A percentile compares a stretch with the other conserved stretches of the same genome.
Conservation (phyloP, 768 basidiomycete species). For the Gloeopeniophorella convolvens region DNA sequence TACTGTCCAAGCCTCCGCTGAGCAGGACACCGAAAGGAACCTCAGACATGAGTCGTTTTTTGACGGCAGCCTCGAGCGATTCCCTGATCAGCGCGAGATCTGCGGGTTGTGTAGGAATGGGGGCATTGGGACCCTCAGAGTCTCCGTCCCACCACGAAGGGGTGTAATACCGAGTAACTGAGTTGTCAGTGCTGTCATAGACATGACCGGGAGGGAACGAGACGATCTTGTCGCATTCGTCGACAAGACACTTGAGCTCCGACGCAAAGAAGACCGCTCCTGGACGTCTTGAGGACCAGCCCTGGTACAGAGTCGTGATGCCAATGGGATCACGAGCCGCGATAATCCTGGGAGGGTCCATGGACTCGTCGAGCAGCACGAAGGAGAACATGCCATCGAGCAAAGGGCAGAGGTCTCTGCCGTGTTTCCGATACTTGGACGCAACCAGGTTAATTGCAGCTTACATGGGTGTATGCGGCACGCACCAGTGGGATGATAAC, state of each 20-base stretch:
- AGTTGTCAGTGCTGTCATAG: slow-evolving; percentile 78
- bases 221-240: slow-evolving; percentile 92
- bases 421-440: slow-evolving; percentile 75
- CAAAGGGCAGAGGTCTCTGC: slow-evolving; percentile 62
- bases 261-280: slow-evolving; percentile 89
- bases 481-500: slow-evolving; percentile 86
- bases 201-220: slow-evolving; percentile 97
- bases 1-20: slow-evolving; percentile 92
- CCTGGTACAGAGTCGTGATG: slow-evolving; percentile 98
- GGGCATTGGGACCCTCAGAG: slow-evolving; percentile 45
- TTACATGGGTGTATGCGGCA: not conserved
- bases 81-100: slow-evolving; percentile 71
- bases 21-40: slow-evolving; percentile 97
- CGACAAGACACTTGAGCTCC: slow-evolving; percentile 85
- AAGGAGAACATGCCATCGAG: slow-evolving; percentile 99
- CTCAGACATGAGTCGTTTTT: slow-evolving; percentile 95
- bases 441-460: slow-evolving; percentile 7
- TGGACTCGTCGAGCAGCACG: slow-evolving; percentile 89
- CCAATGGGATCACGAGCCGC: slow-evolving; percentile 97
- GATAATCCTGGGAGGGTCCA: slow-evolving; percentile 82
- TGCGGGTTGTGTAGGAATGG: slow-evolving; percentile 51
- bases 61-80: slow-evolving; percentile 84
- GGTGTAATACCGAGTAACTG: slow-evolving; percentile 77
- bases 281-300: slow-evolving; percentile 79
- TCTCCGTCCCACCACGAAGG: slow-evolving; percentile 92